These are phyloP conservation scores for Geotrichum armillariae DNA, from an alignment of 1,139 yeast genomes.

Conservation along the genomic window DNA sequence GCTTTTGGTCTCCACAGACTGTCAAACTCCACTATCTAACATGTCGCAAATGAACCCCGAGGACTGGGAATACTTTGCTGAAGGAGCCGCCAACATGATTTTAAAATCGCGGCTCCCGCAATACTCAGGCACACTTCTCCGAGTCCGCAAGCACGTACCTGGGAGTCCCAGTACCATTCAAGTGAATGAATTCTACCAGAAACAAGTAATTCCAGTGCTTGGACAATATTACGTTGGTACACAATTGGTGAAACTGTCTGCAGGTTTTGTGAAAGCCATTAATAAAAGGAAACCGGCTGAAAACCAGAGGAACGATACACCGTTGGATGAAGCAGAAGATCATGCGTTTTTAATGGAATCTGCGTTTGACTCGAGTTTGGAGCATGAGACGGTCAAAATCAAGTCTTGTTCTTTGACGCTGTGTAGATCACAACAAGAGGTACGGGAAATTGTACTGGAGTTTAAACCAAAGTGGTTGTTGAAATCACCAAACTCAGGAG, in stretches of 20 bases:
- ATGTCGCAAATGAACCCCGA: constrained; percentile 17
- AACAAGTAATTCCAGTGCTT: constrained; percentile 23
- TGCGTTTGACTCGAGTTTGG: constrained; percentile 8
- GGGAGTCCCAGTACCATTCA: constrained; percentile 24
- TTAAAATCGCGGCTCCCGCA: constrained; percentile 19
- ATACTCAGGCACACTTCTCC: constrained; percentile 26
- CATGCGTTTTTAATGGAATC: constrained; percentile 29
- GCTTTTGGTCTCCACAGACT: no score
- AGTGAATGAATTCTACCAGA: constrained; percentile 23
- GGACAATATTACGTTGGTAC: constrained; percentile 21
- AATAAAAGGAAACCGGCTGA: constrained; percentile 4
- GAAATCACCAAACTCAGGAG: constrained; percentile 32
- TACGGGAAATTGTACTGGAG: constrained; percentile 34
- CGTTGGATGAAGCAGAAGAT: constrained; percentile 18
- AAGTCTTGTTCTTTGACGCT: constrained; percentile 5
- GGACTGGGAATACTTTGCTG: constrained; percentile 30
- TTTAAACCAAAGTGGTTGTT: constrained; percentile 50
- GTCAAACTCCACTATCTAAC: no score
- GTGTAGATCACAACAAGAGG: not conserved
- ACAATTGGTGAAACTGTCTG: constrained; percentile 24
- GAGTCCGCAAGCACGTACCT: constrained; percentile 29
- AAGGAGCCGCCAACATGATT: constrained; percentile 34
- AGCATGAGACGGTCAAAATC: not conserved
- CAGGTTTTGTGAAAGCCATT: constrained; percentile 12
- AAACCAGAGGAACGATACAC: constrained; percentile 13